Evolutionary conservation across 2,329 filamentous ascomycete genomes (phyloP).

Genomic region (Aspergillus latus): DNA sequence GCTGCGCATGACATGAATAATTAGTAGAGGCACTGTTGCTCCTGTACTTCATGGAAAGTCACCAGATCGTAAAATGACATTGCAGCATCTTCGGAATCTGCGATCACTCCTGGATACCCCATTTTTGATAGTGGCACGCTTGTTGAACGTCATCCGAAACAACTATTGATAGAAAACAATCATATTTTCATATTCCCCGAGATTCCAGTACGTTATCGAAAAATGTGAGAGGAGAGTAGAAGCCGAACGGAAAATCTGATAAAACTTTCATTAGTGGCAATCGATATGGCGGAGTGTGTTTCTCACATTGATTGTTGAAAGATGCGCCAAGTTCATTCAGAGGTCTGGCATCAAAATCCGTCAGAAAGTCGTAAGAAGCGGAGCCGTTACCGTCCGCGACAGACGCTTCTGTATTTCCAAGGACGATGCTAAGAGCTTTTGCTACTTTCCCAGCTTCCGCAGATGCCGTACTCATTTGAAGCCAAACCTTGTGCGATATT

Average conservation of each 20-base stretch:
- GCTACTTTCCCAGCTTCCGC: slow-evolving; percentile 1
- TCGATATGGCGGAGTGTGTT: neutral
- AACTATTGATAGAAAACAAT: too few relatives aligned
- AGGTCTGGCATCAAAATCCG: neutral
- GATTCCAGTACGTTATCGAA: neutral
- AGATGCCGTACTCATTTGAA: neutral
- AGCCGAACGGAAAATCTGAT: neutral
- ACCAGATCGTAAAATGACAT: too few relatives aligned
- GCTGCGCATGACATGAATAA: too few relatives aligned
- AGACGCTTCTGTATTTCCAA: neutral
- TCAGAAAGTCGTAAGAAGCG: neutral
- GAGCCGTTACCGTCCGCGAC: neutral
- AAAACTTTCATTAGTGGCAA: neutral
- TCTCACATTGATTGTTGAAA: neutral
- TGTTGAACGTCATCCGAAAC: too few relatives aligned
- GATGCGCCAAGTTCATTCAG: neutral
- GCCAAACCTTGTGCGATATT: neutral
- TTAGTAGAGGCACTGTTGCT: too few relatives aligned
- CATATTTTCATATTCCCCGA: neutral
- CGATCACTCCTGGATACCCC: too few relatives aligned
- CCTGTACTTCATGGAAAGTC: too few relatives aligned
- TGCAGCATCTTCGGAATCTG: too few relatives aligned
- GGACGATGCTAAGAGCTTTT: slow-evolving; percentile 1
- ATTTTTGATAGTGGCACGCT: too few relatives aligned
- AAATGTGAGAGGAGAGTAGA: neutral